Evolutionary conservation across 352 stramenopile genomes (phyloP).

Genomic region (Globisporangium carolinianum): DNA sequence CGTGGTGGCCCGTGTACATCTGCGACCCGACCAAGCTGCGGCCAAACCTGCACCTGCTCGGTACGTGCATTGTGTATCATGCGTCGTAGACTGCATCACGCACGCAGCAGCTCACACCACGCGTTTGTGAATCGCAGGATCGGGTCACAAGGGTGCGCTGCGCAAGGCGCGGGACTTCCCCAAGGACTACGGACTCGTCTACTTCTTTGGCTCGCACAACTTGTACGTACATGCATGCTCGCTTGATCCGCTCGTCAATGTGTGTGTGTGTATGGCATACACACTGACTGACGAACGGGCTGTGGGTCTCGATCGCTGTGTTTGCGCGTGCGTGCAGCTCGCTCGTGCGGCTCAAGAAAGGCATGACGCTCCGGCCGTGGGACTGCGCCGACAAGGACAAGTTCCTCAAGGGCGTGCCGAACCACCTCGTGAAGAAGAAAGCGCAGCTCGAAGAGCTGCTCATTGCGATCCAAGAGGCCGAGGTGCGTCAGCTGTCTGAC

Average conservation of each 20-base stretch:
- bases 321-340: slow-evolving; percentile 25
- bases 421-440: slow-evolving; percentile 70
- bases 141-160: slow-evolving; percentile 57
- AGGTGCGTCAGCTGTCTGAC: slow-evolving; percentile 14
- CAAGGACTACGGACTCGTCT: slow-evolving; percentile 66
- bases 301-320: background rate
- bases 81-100: background rate
- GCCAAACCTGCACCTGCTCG: slow-evolving; percentile 48
- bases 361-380: slow-evolving; percentile 58
- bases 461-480: slow-evolving; percentile 53
- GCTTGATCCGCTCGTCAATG: background rate
- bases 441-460: slow-evolving; percentile 33
- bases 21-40: slow-evolving; percentile 77
- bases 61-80: slow-evolving; percentile 17
- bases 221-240: slow-evolving; percentile 45
- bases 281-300: no score
- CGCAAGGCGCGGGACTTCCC: slow-evolving; percentile 72
- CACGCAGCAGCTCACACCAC: background rate
- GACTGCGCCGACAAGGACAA: slow-evolving; percentile 62
- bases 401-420: slow-evolving; percentile 62
- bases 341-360: slow-evolving; percentile 54
- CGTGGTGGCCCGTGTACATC: slow-evolving; percentile 85
- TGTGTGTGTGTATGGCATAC: background rate
- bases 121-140: slow-evolving; percentile 20
- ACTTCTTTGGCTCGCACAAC: slow-evolving; percentile 79